Conservation (phyloP, 257 asterid genomes). For the Solanum peruvianum region DNA sequence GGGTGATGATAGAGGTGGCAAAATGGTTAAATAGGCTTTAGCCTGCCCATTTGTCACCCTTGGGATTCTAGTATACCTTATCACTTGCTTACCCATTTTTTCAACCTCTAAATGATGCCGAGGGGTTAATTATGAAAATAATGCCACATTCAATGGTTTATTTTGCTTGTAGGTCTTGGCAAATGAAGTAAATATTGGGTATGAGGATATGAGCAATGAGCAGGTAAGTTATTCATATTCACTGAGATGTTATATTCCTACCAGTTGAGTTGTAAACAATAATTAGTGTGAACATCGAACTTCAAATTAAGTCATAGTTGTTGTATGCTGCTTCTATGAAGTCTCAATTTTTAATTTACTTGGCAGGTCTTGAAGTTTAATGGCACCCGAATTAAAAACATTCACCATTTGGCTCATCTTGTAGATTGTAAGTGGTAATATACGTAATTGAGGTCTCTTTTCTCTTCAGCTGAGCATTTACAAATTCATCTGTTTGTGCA, state of each 20-base stretch:
- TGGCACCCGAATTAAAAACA: slow-evolving; percentile 67
- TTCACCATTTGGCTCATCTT: slow-evolving; percentile 87
- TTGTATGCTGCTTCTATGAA: neutral
- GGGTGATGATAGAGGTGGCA: neutral
- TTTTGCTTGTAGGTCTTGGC: slow-evolving; percentile 60
- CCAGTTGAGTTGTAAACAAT: neutral
- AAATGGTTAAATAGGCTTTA: neutral
- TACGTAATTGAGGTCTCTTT: neutral
- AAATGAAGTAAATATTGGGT: slow-evolving; percentile 87
- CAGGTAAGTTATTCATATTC: slow-evolving; percentile 45
- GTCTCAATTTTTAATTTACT: neutral
- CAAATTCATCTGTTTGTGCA: neutral
- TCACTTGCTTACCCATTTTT: neutral
- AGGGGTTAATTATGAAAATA: neutral
- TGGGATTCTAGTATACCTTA: neutral
- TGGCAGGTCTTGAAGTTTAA: slow-evolving; percentile 82
- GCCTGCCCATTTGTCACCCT: neutral
- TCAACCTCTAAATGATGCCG: neutral
- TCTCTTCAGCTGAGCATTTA: neutral
- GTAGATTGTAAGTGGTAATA: slow-evolving; percentile 58
- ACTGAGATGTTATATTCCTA: neutral
- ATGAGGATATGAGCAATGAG: slow-evolving; percentile 88
- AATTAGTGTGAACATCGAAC: neutral
- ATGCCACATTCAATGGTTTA: neutral
- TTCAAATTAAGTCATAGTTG: neutral